Percentiles rank a stretch among this genome's conserved stretches.
These are phyloP conservation scores for Bruguiera sexangula DNA, from an alignment of 345 rosid genomes.

Conservation along the genomic window DNA sequence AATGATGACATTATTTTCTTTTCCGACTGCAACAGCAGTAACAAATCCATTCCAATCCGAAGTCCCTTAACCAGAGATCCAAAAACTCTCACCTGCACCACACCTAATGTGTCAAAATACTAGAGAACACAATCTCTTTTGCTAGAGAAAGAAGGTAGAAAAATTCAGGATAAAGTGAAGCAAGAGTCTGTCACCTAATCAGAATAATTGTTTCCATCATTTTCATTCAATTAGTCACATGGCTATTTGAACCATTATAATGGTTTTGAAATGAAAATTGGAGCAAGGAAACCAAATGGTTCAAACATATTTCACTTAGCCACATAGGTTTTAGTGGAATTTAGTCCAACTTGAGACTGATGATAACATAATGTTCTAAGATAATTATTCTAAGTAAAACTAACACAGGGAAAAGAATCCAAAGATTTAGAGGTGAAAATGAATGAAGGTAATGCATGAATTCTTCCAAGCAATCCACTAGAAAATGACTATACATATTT, in stretches of 20 bases:
- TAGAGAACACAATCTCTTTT: not conserved
- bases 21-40: slow-evolving; percentile 55
- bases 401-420: not conserved
- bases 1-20: slow-evolving; percentile 36
- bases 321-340: no score
- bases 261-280: no score
- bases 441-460: not conserved
- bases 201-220: not conserved
- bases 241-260: no score
- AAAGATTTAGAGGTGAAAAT: not conserved
- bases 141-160: not conserved
- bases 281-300: no score
- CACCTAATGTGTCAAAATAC: not conserved
- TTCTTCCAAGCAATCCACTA: no score
- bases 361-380: not conserved
- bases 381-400: not conserved
- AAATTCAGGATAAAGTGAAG: not conserved
- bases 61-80: slow-evolving; percentile 85
- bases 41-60: slow-evolving; percentile 65
- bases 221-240: not conserved
- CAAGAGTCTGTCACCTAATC: not conserved
- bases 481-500: no score
- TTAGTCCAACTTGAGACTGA: not conserved
- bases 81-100: slow-evolving; percentile 70
- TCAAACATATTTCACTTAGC: no score